A percentile compares a stretch with the other conserved stretches of the same genome.
These are phyloP conservation scores for Aspergillus luchuensis DNA, from an alignment of 2,329 filamentous ascomycete genomes.

Conservation along the genomic window DNA sequence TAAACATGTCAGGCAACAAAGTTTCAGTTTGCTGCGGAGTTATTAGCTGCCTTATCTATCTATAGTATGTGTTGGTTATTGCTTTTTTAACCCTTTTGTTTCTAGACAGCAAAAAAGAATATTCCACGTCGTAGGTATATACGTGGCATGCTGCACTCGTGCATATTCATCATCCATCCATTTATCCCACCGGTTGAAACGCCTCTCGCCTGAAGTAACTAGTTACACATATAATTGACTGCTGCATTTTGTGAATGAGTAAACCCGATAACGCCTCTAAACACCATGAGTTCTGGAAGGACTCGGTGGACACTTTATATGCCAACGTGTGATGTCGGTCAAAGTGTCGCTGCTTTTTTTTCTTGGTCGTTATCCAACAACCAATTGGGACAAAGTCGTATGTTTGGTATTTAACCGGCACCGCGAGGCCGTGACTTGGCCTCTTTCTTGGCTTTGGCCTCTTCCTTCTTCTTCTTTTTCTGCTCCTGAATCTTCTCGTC, in stretches of 20 bases:
- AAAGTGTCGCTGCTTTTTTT: neutral
- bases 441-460: constrained; percentile 93
- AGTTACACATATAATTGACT: too few relatives aligned
- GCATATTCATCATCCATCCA: neutral
- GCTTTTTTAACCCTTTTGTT: neutral
- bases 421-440: constrained; percentile 83
- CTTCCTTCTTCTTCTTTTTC: constrained; percentile 93
- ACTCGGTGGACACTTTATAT: neutral
- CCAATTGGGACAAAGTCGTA: neutral
- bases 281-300: neutral
- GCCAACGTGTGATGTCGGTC: neutral
- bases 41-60: neutral
- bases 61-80: neutral
- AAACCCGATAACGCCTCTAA: neutral
- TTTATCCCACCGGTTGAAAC: neutral
- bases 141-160: neutral
- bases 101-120: neutral
- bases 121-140: neutral
- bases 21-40: neutral
- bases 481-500: constrained; percentile 89
- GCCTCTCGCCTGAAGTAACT: neutral
- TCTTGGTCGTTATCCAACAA: neutral
- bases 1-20: neutral
- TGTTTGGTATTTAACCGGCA: constrained; percentile 33
- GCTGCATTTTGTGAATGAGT: neutral